These are phyloP conservation scores for Ophiocordyceps australis DNA, from an alignment of 2,329 filamentous ascomycete genomes.

Conservation along the genomic window DNA sequence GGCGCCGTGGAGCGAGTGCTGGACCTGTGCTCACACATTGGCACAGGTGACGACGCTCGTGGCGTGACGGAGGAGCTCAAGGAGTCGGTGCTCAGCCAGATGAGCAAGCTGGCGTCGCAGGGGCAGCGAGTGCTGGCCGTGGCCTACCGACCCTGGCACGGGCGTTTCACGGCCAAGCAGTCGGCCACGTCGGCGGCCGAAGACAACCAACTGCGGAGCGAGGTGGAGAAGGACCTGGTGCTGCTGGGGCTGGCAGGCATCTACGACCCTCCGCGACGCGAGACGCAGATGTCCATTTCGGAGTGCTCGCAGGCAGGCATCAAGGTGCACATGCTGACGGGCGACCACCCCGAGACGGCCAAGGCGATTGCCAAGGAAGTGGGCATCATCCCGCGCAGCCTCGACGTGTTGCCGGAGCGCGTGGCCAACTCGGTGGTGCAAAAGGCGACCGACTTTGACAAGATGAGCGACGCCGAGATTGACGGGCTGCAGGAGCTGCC, in stretches of 20 bases:
- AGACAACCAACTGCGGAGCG: conserved; percentile 31
- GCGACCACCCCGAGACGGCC: conserved; percentile 64
- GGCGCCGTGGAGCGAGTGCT: conserved; percentile 43
- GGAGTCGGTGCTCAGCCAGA: conserved; percentile 29
- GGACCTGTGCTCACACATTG: conserved; percentile 32
- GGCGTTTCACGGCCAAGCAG: conserved; percentile 22
- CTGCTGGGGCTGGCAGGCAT: conserved; percentile 74
- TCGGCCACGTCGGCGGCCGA: conserved; percentile 13
- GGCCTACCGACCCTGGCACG: conserved; percentile 42
- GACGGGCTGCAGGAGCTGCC: conserved; percentile 59
- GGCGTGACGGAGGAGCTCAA: conserved; percentile 32
- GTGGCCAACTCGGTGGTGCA: conserved; percentile 54
- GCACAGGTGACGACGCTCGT: conserved; percentile 20
- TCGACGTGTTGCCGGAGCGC: conserved; percentile 37
- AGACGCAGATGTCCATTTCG: conserved; percentile 55
- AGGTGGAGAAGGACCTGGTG: conserved; percentile 48
- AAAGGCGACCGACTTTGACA: conserved; percentile 64
- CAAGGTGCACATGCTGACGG: conserved; percentile 69
- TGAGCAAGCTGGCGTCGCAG: conserved; percentile 41
- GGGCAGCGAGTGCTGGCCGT: conserved; percentile 58
- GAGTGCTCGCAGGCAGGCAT: conserved; percentile 59
- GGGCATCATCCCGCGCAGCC: conserved; percentile 52
- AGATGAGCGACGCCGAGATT: conserved; percentile 55
- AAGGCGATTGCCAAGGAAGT: conserved; percentile 64
- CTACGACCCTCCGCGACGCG: conserved; percentile 69